Evolutionary conservation across 1,284 basidiomycete species (phyloP), one percentile per base, ranked within the genome.

Genomic region (Sanghuangporus baumii): DNA sequence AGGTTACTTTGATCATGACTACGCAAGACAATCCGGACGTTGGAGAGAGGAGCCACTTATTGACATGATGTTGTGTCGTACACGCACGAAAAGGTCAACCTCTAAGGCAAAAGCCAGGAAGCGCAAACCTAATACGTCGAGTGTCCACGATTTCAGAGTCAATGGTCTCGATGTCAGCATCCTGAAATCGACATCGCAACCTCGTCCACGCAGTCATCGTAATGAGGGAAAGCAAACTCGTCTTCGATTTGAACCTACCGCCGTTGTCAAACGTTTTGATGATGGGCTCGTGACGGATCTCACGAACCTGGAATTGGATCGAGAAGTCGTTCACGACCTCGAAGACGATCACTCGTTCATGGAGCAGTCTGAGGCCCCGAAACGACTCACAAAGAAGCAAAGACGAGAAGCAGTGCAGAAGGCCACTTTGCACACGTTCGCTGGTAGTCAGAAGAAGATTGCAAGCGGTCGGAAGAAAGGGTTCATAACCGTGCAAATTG

Each of bases 41-140:
- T 18, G 58, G 55, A 74, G 70, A 50, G 78, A 81, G 62, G 75
- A 74, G 65, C 79, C 76, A 66, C 69, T 84, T 48, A 84, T 86
- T 58, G 82, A 86, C 64, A 83, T 78, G 71, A 86, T 86, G 84
- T 65, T 86, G 51, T 73, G 72, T n/a, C 75, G 76, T 59, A 76
- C 76, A 5, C 74, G 75, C 41, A 73, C 48, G 43, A 41, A 23
- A 76, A 54, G 72, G 70, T 14, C 65, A 59, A 56, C 64, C 57
- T 38, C 67, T 64, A 68, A 65, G 64, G 58, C 52, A 55, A 62
- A 40, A 11, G 7, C 41, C 8, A 46, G 41, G 26, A 48, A 37
- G 6, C 36, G 36, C 12, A 59, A 50, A 16, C n/a, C 9, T 16
- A 23, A n/a, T 12, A 12, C 31, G 34, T 6, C 12, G 12, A 4